Percentiles rank a stretch among this genome's conserved stretches.
Conservation (phyloP, 1,284 basidiomycete species). For the Ustilago shanxiensis region DNA sequence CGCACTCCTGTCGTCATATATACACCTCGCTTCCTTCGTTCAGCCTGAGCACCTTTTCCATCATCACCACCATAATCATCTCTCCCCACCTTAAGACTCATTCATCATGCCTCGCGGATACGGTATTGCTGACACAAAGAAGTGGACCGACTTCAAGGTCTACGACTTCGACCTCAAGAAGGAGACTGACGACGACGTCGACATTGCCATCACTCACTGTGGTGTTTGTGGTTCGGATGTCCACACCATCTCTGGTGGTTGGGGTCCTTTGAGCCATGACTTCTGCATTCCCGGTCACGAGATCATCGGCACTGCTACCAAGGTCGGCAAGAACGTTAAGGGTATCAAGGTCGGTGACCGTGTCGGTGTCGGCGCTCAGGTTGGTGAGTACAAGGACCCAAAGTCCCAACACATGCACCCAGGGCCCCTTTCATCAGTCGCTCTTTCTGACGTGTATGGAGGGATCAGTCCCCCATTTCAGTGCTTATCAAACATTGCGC, state of each 20-base stretch:
- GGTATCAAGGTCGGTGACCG: conserved; percentile 77
- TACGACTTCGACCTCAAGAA: conserved; percentile 68
- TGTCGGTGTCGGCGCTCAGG: conserved; percentile 78
- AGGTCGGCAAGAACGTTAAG: conserved; percentile 72
- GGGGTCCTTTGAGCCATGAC: conserved; percentile 61
- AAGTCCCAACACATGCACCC: background rate
- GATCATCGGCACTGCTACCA: conserved; percentile 75
- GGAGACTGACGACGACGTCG: conserved; percentile 64
- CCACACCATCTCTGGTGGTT: conserved; percentile 67
- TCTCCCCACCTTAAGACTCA: background rate
- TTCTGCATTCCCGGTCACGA: conserved; percentile 75
- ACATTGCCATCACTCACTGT: conserved; percentile 65
- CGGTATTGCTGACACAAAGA: conserved; percentile 65
- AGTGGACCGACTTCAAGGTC: conserved; percentile 69
- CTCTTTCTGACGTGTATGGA: background rate
- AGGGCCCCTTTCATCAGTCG: background rate
- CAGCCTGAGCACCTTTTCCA: background rate
- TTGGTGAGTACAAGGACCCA: conserved; percentile 58
- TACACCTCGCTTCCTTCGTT: background rate
- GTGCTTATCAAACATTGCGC: background rate
- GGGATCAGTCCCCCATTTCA: background rate
- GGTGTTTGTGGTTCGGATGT: conserved; percentile 64
- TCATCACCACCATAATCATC: background rate
- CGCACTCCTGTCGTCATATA: background rate
- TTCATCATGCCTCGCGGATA: conserved; percentile 62